Evolutionary conservation across 805 yeast genomes (phyloP), one percentile per base, ranked within the genome.

Genomic region (Kodamaea laetipori): DNA sequence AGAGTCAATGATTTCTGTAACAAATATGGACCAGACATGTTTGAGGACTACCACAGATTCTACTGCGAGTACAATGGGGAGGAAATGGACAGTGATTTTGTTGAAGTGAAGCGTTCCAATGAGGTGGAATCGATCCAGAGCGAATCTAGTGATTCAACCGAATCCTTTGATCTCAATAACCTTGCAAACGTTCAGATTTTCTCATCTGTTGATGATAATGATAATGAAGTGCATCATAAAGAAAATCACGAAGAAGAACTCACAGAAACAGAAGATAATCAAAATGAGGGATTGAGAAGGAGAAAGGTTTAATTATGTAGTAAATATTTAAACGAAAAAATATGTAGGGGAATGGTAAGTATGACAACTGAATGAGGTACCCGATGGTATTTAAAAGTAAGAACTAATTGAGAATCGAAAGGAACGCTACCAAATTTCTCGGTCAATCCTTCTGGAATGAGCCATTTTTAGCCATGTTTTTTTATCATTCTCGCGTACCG

Each of bases 1-100:
- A 50, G 57, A 44, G 71, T 70, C 19, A 54, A 59, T 25, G 64
- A 57, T 3, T 66, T 69, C 34, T 69, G 73, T 48, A 54, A 64
- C 37, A 57, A 52, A 37, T 66, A 61, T 44, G 74, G 74, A 6
- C 73, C 73, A 2, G 55, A 51, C 32, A 54, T 69, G 46, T 70
- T 68, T 45, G 67, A 64, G 10, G 75, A 69, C 48, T 70, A 58
- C 46, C 59, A 58, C 32, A 49, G 54, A 37, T 60, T 69, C 37
- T 66, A 66, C 44, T 44, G 53, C n/a, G 53, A 56, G 43, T 66
- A 59, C 50, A 43, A 47, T 17, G 43, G 39, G 12, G 9, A 41
- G 31, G 45, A 43, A 13, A 26, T 23, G 21, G 24, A 42, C 9
- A 24, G 34, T 3, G 47, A 44, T n/a, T 26, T 32, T 15, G 39